These are phyloP conservation scores for Geosmithia morbida DNA, from an alignment of 2,329 filamentous ascomycete species.

Conservation along the genomic window DNA sequence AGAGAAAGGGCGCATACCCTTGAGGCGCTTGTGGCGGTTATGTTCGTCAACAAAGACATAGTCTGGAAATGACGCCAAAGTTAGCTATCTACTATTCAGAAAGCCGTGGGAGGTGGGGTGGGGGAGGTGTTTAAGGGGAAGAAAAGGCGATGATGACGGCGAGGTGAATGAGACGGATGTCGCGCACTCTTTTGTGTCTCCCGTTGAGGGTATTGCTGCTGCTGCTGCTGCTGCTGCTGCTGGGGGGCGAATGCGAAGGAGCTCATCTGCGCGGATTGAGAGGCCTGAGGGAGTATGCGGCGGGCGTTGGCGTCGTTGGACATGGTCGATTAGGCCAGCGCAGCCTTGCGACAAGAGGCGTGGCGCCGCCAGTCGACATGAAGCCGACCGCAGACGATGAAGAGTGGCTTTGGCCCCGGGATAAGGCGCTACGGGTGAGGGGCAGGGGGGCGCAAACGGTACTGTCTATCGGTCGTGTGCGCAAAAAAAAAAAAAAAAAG, in stretches of 20 bases:
- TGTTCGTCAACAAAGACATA: conserved; percentile 99
- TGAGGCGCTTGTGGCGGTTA: conserved; percentile 91
- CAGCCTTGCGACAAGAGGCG: conserved; percentile 2
- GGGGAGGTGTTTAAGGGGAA: background rate
- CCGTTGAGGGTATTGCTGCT: conserved; percentile 29
- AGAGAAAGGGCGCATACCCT: conserved; percentile 43
- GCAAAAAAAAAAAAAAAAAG: background rate
- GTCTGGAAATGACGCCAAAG: conserved; percentile 36
- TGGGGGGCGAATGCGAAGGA: conserved; percentile 62
- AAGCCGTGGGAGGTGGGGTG: background rate
- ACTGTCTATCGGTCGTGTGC: background rate
- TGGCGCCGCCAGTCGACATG: conserved; percentile 11
- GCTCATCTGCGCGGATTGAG: conserved; percentile 43
- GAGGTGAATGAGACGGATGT: too few species aligned
- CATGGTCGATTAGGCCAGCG: conserved; percentile 1
- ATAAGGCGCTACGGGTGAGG: background rate
- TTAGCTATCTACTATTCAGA: background rate
- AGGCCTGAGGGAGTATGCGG: conserved; percentile 2
- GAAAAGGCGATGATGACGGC: too few species aligned
- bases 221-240: conserved; percentile 4
- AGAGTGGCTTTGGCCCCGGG: background rate
- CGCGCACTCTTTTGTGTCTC: conserved; percentile 74
- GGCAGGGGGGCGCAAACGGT: background rate
- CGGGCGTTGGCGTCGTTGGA: background rate
- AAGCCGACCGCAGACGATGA: conserved; percentile 8